phyloP scores from a whole-genome alignment of 2,329 filamentous ascomycete genomes.

The Aureobasidium sp. region DNA sequence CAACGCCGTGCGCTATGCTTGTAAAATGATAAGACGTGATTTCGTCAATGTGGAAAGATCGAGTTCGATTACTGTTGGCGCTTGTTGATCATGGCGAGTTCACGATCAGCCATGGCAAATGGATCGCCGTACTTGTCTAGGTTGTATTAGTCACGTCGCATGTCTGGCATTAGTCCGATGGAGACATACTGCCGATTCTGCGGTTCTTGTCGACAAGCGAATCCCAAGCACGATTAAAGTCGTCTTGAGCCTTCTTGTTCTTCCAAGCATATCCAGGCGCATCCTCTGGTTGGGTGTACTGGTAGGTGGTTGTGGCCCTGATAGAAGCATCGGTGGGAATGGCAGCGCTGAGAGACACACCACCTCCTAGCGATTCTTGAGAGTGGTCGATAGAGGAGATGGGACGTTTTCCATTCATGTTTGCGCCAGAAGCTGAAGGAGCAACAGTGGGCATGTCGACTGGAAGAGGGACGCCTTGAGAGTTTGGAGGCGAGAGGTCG shows the following conservation, averaged over 20 bases:
- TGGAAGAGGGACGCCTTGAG: conserved; percentile 42
- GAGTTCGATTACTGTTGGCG: conserved; percentile 24
- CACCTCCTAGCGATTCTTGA: conserved; percentile 23
- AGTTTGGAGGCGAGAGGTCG: conserved; percentile 63
- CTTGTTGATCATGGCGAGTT: conserved; percentile 28
- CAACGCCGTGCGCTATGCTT: conserved; percentile 18
- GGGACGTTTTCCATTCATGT: conserved; percentile 42
- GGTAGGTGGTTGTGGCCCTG: conserved; percentile 33
- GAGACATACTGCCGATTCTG: conserved; percentile 33
- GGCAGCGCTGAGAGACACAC: not conserved
- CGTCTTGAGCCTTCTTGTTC: conserved; percentile 64
- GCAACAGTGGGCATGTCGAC: conserved; percentile 25
- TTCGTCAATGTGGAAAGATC: conserved; percentile 7
- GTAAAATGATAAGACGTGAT: conserved; percentile 7
- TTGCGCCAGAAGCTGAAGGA: conserved; percentile 30
- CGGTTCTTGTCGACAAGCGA: conserved; percentile 55
- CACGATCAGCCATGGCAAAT: conserved; percentile 37
- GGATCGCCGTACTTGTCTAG: conserved; percentile 40
- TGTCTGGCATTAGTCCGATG: no score
- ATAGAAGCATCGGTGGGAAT: conserved; percentile 19
- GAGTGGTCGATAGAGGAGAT: conserved; percentile 37
- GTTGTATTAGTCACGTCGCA: not conserved
- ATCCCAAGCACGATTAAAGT: conserved; percentile 57
- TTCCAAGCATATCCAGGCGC: conserved; percentile 59
- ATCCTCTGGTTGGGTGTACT: conserved; percentile 41